Evolutionary conservation across 2,329 filamentous ascomycete genomes (phyloP).

Genomic region (Sodiomyces alkalinus): DNA sequence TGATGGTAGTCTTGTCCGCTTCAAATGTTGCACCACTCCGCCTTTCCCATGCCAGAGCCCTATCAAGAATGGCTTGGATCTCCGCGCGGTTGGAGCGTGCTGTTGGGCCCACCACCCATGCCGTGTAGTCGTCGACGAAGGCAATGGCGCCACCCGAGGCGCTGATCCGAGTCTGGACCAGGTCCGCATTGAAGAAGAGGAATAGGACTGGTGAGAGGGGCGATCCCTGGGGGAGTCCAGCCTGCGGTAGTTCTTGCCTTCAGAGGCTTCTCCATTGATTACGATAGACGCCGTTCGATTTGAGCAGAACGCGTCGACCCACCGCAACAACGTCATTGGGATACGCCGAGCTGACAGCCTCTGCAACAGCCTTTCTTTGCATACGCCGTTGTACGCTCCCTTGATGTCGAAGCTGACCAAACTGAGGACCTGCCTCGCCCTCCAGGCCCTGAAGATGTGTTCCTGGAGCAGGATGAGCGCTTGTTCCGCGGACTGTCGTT

Average conservation of each 20-base stretch:
- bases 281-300: slow-evolving; percentile 9
- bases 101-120: background rate
- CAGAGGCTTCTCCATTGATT: slow-evolving; percentile 9
- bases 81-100: slow-evolving; percentile 5
- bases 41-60: slow-evolving; percentile 9
- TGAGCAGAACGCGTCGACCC: slow-evolving; percentile 12
- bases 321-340: slow-evolving; percentile 6
- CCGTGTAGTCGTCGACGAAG: slow-evolving; percentile 5
- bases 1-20: slow-evolving; percentile 11
- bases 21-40: slow-evolving; percentile 13
- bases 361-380: slow-evolving; percentile 14
- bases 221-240: slow-evolving; percentile 16
- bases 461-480: slow-evolving; percentile 1
- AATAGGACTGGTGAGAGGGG: slow-evolving; percentile 20
- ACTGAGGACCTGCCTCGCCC: slow-evolving; percentile 12
- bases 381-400: slow-evolving; percentile 23
- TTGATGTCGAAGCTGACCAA: slow-evolving; percentile 23
- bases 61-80: slow-evolving; percentile 10
- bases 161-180: slow-evolving; percentile 14
- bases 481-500: slow-evolving; percentile 2
- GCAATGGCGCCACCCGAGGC: slow-evolving; percentile 11
- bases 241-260: slow-evolving; percentile 7
- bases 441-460: slow-evolving; percentile 1
- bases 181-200: slow-evolving; percentile 14
- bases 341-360: slow-evolving; percentile 10